Percentiles rank a stretch among this genome's conserved stretches.
Conservation (phyloP, 768 basidiomycete species). For the Tylopilus sp. region DNA sequence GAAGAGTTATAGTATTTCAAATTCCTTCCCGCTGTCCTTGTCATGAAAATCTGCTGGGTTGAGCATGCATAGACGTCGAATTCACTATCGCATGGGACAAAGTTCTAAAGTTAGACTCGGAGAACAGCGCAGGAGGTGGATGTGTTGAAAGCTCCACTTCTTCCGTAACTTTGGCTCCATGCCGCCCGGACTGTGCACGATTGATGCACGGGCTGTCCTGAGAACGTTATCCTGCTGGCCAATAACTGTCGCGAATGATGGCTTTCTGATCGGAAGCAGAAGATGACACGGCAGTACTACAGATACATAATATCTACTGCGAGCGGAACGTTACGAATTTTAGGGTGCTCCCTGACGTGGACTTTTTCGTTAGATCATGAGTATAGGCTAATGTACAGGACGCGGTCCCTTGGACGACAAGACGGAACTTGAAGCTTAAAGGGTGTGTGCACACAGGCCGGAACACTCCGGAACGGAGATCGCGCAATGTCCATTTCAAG, state of each 20-base stretch:
- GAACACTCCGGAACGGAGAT: constrained; percentile 25
- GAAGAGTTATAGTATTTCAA: constrained; percentile 33
- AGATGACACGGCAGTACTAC: constrained; percentile 16
- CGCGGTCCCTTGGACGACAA: constrained; percentile 10
- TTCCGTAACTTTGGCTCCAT: constrained; percentile 26
- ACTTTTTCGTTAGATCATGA: constrained; percentile 14
- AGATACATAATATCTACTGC: constrained; percentile 33
- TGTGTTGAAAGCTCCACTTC: constrained; percentile 13
- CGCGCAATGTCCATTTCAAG: constrained; percentile 6
- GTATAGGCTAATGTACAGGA: constrained; percentile 6
- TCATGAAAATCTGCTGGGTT: constrained; percentile 17
- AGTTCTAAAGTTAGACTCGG: constrained; percentile 9
- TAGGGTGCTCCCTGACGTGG: constrained; percentile 33
- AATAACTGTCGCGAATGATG: constrained; percentile 11
- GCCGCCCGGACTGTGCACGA: constrained; percentile 9
- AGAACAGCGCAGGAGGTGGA: constrained; percentile 3
- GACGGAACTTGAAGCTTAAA: background rate
- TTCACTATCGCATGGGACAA: constrained; percentile 5
- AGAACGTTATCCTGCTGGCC: constrained; percentile 20
- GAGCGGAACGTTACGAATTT: constrained; percentile 22
- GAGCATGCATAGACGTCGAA: constrained; percentile 9
- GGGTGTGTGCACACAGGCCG: constrained; percentile 4
- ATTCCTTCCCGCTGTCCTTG: constrained; percentile 11
- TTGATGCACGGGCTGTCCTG: constrained; percentile 12
- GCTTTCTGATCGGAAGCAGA: constrained; percentile 26